A percentile compares a stretch with the other conserved stretches of the same genome.
These are phyloP conservation scores for Rubia balearica DNA, from an alignment of 305 asterid genomes.

Conservation along the genomic window DNA sequence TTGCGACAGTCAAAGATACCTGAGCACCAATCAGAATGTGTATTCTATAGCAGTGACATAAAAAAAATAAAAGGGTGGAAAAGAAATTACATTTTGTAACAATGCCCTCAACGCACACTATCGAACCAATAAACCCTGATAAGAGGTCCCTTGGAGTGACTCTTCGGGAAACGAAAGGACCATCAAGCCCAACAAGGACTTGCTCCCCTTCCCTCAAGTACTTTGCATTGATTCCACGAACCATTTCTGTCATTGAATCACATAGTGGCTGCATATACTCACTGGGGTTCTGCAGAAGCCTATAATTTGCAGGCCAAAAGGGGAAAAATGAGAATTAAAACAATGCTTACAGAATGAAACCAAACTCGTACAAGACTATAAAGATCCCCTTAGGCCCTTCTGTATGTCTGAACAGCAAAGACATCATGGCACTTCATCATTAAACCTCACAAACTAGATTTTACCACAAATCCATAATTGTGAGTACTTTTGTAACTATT, in stretches of 20 bases:
- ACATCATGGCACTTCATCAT: not conserved
- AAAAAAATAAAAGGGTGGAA: not conserved
- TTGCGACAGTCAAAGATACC: not conserved
- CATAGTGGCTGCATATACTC: constrained; percentile 89
- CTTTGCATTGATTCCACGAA: constrained; percentile 57
- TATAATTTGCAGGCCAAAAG: constrained; percentile 23
- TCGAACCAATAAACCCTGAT: constrained; percentile 87
- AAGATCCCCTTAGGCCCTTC: not conserved
- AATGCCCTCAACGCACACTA: constrained; percentile 91
- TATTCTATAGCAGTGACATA: not conserved
- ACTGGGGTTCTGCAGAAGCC: constrained; percentile 83
- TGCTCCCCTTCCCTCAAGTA: constrained; percentile 93
- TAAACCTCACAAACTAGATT: not conserved
- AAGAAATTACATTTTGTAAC: constrained; percentile 65
- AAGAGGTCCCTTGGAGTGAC: constrained; percentile 93
- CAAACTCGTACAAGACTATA: not conserved
- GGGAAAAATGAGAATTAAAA: not conserved
- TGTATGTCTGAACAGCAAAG: not conserved
- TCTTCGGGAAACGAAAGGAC: constrained; percentile 90
- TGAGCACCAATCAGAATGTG: not conserved
- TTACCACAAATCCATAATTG: not conserved
- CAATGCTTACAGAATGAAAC: not conserved
- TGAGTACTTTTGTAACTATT: not conserved
- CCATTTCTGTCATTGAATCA: constrained; percentile 79
- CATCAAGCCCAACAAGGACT: constrained; percentile 79